These are phyloP conservation scores for Aegilops speltoides DNA, from an alignment of 176 grass and related monocot genomes.

Conservation along the genomic window DNA sequence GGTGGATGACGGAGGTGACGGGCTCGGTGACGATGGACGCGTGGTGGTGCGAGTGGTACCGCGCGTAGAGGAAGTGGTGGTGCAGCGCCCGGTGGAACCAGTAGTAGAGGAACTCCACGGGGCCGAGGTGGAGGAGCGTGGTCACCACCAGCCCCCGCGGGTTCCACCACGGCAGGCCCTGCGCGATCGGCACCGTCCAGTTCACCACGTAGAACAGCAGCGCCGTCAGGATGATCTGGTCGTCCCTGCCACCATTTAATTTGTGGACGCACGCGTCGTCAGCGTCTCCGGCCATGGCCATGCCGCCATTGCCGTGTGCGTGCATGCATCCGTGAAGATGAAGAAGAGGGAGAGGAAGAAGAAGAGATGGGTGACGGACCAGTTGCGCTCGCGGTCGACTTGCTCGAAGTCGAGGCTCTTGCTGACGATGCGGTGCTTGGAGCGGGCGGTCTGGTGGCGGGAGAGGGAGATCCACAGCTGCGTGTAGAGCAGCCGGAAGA, in stretches of 20 bases:
- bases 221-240: constrained; percentile 88
- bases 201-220: constrained; percentile 52
- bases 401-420: constrained; percentile 94
- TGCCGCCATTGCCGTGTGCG: neutral
- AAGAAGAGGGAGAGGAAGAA: too few relatives aligned
- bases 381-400: constrained; percentile 88
- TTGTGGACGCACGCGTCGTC: too few relatives aligned
- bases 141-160: constrained; percentile 32
- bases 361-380: constrained; percentile 5
- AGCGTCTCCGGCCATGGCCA: neutral
- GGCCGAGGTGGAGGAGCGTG: constrained; percentile 34
- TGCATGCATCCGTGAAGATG: neutral
- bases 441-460: constrained; percentile 75
- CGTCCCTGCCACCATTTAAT: constrained; percentile 55
- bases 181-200: neutral
- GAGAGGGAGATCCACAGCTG: constrained; percentile 91
- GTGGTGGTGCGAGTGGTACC: constrained; percentile 71
- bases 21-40: constrained; percentile 74
- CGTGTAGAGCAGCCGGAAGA: constrained; percentile 65
- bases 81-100: constrained; percentile 77
- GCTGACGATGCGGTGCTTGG: constrained; percentile 71
- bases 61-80: constrained; percentile 72
- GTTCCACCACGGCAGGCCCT: constrained; percentile 55
- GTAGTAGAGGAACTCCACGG: constrained; percentile 83
- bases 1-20: constrained; percentile 87